Evolutionary conservation across 2,329 filamentous ascomycete genomes (phyloP).

Genomic region (Nemania serpens): DNA sequence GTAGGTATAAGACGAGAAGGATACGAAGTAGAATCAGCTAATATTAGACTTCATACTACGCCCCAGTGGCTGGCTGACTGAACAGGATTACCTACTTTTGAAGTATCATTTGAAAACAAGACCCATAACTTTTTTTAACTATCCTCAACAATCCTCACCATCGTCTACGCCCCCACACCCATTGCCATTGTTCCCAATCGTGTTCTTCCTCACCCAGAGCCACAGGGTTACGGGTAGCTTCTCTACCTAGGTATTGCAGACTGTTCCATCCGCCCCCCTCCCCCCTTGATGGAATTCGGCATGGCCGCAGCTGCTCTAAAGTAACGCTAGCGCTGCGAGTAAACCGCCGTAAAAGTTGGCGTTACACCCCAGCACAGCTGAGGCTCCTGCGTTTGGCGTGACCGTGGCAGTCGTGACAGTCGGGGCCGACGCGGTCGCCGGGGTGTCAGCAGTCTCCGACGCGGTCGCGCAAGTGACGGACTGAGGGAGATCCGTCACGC

Average conservation of each 20-base stretch:
- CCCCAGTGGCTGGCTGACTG: neutral
- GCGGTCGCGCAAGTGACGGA: constrained; percentile 26
- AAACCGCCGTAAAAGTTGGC: constrained; percentile 26
- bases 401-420: constrained; percentile 5
- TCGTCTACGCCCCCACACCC: neutral
- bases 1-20: neutral
- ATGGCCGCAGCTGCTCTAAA: constrained; percentile 11
- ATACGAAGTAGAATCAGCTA: neutral
- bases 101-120: neutral
- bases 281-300: neutral
- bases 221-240: neutral
- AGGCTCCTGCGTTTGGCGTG: constrained; percentile 21
- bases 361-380: neutral
- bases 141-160: too few species aligned
- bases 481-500: constrained; percentile 36
- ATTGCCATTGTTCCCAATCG: too few species aligned
- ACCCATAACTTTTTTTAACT: neutral
- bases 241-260: constrained; percentile 5
- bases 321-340: constrained; percentile 31
- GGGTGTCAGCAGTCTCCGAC: neutral
- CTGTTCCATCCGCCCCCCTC: neutral
- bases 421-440: constrained; percentile 7
- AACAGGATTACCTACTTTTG: constrained; percentile 2
- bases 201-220: neutral
- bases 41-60: neutral